Evolutionary conservation across 257 asterid genomes (phyloP).

Genomic region (Sherardia arvensis): DNA sequence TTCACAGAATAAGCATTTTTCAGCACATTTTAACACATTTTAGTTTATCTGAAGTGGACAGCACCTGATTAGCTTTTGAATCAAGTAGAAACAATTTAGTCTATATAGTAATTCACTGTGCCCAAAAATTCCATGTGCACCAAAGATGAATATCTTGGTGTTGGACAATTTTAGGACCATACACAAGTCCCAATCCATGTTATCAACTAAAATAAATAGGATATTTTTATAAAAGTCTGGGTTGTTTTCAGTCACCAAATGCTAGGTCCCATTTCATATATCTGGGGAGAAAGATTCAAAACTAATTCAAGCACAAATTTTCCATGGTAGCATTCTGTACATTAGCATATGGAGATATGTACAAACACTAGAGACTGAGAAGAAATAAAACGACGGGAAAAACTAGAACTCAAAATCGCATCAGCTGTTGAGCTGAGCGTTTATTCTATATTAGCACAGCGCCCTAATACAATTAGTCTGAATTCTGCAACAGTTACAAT

Average conservation of each 20-base stretch:
- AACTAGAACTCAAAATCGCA: constrained; percentile 23
- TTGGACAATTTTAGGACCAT: background rate
- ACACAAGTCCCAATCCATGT: background rate
- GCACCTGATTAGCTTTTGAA: too few relatives aligned
- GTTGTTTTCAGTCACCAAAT: background rate
- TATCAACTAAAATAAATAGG: background rate
- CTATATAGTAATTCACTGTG: too few relatives aligned
- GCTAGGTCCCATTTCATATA: background rate
- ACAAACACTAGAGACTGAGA: background rate
- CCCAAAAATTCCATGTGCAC: background rate
- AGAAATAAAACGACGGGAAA: background rate
- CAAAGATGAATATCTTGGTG: background rate
- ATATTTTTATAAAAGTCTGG: background rate
- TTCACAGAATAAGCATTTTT: too few relatives aligned
- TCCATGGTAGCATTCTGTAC: constrained; percentile 9
- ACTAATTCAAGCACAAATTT: background rate
- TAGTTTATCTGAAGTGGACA: too few relatives aligned
- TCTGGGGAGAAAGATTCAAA: background rate
- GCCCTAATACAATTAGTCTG: constrained; percentile 10
- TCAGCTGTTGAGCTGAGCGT: constrained; percentile 20
- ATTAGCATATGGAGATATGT: background rate
- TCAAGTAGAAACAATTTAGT: too few relatives aligned
- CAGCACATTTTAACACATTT: too few relatives aligned
- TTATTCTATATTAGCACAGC: constrained; percentile 16
- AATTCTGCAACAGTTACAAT: background rate